Base-by-base conservation (phyloP, 371 early-diverging fungal genomes). In the Lichtheimia hyalospora region DNA sequence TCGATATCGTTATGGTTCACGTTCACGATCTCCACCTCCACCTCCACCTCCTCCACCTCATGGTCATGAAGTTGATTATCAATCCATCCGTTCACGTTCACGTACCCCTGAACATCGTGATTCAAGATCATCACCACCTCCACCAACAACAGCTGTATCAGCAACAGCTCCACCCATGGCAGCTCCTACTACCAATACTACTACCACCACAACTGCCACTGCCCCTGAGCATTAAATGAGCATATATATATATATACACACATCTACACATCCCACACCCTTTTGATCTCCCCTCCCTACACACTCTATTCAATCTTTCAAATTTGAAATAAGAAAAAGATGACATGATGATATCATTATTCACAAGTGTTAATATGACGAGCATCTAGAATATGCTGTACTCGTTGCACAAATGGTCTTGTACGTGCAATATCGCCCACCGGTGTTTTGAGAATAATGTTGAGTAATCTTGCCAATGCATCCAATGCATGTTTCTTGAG, bases 371-470 rank as follows among this genome's bases (percentile, higher is more conserved):
- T 7, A 7, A 34, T 34, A 34, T 8, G 34, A 34, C 10, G 6
- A 8, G 34, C 34, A 34, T 34, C 25, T 24, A 55, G 27, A 2
- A 44, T 55, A 14, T 24, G 55, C n/a, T 55, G 55, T 21, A 77
- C 68, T 23, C 64, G 65, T 52, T 69, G 72, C 27, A 79, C 71
- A 63, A 79, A 79, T 1, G 79, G 79, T 23, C 79, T 60, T 23
- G 71, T 75, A 8, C 66, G 52, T 10, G 79, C 79, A 58, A 79
- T 79, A 25, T 73, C 79, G 44, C 70, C 66, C 1, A 79, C 79
- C 1, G 79, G 75, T 20, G 79, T 79, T 13, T 63, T 57, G 4
- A 73, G 28, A 6, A 79, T 54, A 2, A 70, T 74, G 10, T 53
- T 49, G 2, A 75, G 34, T 16, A 79, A 49, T 18, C 57, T 54